A percentile compares a stretch with the other conserved stretches of the same genome.
Evolutionary conservation across 345 rosid species (phyloP).

Genomic region (Carallia pectinifolia): DNA sequence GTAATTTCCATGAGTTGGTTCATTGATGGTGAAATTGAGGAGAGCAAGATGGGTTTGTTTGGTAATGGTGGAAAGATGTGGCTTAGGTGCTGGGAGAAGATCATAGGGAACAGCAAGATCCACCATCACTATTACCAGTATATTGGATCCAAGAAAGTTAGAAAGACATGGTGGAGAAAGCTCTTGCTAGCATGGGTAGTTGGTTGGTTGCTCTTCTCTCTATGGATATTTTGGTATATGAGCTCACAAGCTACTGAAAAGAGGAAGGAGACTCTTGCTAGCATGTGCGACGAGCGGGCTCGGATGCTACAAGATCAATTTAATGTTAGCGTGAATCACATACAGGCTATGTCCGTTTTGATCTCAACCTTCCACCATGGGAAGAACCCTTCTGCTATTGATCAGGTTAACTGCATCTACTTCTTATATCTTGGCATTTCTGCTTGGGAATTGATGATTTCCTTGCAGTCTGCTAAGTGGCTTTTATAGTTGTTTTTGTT

Average conservation of each 20-base stretch:
- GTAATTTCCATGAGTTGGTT: constrained; percentile 57
- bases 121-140: constrained; percentile 52
- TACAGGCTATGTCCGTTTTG: constrained; percentile 94
- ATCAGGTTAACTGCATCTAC: constrained; percentile 60
- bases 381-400: constrained; percentile 85
- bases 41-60: constrained; percentile 42
- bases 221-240: constrained; percentile 59
- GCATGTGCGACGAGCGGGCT: constrained; percentile 97
- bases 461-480: constrained; percentile 10
- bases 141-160: constrained; percentile 54
- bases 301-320: constrained; percentile 98
- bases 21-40: constrained; percentile 54
- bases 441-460: neutral
- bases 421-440: constrained; percentile 10
- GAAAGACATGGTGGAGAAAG: constrained; percentile 63
- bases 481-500: constrained; percentile 2
- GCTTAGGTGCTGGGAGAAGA: constrained; percentile 57
- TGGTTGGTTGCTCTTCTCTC: constrained; percentile 44
- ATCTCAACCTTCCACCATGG: constrained; percentile 95
- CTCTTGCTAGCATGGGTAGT: constrained; percentile 59
- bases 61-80: constrained; percentile 61
- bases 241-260: constrained; percentile 72
- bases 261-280: constrained; percentile 70
- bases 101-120: constrained; percentile 48
- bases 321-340: constrained; percentile 97